These are phyloP conservation scores for Penicillium sp. DNA, from an alignment of 2,329 filamentous ascomycete species.

Conservation along the genomic window DNA sequence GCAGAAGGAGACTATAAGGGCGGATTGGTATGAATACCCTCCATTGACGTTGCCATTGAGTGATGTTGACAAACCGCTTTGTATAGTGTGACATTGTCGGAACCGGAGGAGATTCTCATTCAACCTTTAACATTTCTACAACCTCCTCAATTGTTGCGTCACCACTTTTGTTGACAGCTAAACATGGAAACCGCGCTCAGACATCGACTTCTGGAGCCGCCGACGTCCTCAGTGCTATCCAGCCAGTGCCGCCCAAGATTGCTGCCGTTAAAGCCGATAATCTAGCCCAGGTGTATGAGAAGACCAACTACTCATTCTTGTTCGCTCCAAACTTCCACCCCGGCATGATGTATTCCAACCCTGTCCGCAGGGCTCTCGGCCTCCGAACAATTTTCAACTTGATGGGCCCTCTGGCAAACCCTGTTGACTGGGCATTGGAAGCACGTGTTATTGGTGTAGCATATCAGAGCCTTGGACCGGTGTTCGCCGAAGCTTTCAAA, in stretches of 20 bases:
- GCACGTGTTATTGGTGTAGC: conserved; percentile 92
- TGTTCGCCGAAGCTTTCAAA: conserved; percentile 81
- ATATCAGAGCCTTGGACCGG: conserved; percentile 77
- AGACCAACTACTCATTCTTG: conserved; percentile 89
- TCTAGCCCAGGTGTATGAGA: conserved; percentile 69
- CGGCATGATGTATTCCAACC: conserved; percentile 85
- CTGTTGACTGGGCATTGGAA: conserved; percentile 79
- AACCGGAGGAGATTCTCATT: conserved; percentile 92
- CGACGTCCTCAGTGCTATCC: conserved; percentile 77
- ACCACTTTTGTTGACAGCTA: conserved; percentile 78
- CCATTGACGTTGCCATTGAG: not conserved
- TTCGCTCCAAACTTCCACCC: conserved; percentile 96
- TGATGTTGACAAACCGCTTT: not conserved
- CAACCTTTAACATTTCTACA: conserved; percentile 98
- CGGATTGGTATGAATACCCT: conserved; percentile 65
- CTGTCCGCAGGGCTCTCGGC: conserved; percentile 81
- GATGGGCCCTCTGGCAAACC: conserved; percentile 87
- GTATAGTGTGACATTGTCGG: conserved; percentile 87
- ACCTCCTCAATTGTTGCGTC: conserved; percentile 91
- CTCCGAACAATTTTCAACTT: conserved; percentile 98
- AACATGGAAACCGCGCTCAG: conserved; percentile 94
- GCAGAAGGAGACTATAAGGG: conserved; percentile 75
- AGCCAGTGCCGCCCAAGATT: conserved; percentile 71
- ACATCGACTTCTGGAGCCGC: conserved; percentile 95
- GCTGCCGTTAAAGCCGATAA: conserved; percentile 69